A percentile compares a stretch with the other conserved stretches of the same genome.
Conservation (phyloP, 2,329 filamentous ascomycete species). For the Fusarium cyanostomum region DNA sequence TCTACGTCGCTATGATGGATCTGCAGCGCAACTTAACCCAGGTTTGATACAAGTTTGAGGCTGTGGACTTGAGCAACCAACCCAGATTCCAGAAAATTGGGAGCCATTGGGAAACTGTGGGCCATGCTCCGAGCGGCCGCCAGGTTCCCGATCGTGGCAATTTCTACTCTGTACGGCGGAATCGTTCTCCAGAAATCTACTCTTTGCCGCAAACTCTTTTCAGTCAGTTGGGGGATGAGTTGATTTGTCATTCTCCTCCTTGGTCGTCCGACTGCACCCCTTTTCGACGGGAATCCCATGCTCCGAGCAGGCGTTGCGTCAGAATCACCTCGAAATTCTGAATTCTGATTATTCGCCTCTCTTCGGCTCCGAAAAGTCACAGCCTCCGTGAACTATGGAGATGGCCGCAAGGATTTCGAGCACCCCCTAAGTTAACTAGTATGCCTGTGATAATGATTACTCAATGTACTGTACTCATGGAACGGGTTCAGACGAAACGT, state of each 20-base stretch:
- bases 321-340: slow-evolving; percentile 1
- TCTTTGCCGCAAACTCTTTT: slow-evolving; percentile 9
- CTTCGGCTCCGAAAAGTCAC: background rate
- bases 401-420: background rate
- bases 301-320: slow-evolving; percentile 22
- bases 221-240: background rate
- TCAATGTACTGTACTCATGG: too few species aligned
- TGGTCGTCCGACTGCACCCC: background rate
- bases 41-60: slow-evolving; percentile 14
- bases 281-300: background rate
- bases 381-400: background rate
- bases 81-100: slow-evolving; percentile 6
- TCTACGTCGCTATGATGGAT: slow-evolving; percentile 26
- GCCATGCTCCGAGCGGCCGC: slow-evolving; percentile 1
- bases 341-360: background rate
- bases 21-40: slow-evolving; percentile 6
- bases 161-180: background rate
- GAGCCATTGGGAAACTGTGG: background rate
- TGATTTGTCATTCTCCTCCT: slow-evolving; percentile 28
- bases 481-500: background rate
- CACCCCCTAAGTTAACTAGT: background rate
- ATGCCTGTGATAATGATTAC: background rate
- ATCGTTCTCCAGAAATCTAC: background rate
- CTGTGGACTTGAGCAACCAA: slow-evolving; percentile 14
- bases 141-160: slow-evolving; percentile 28